Evolutionary conservation across 768 basidiomycete species (phyloP).

Genomic region (Boletus fagicola): DNA sequence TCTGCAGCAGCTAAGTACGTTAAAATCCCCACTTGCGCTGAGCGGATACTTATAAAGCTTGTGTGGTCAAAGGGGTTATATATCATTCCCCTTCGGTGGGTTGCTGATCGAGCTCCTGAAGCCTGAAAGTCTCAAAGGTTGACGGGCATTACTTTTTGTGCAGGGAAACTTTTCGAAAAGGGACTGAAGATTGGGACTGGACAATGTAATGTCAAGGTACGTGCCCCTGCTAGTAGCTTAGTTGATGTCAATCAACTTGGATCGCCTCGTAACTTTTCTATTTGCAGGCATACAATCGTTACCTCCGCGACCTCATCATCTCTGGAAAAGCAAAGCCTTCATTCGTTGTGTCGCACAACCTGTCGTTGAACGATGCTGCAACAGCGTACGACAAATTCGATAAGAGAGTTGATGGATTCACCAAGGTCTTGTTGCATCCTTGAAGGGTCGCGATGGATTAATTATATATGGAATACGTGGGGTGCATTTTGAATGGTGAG

Average conservation of each 20-base stretch:
- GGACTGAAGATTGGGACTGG: neutral
- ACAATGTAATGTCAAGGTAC: neutral
- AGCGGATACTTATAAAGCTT: neutral
- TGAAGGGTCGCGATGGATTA: neutral
- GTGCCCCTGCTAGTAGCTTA: neutral
- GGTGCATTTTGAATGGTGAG: neutral
- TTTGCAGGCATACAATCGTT: constrained; percentile 1
- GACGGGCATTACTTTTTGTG: neutral
- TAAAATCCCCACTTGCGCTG: too few species aligned
- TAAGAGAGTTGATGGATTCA: constrained; percentile 6
- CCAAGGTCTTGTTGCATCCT: neutral
- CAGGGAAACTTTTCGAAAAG: constrained; percentile 6
- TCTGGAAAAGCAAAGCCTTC: neutral
- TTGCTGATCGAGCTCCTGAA: neutral
- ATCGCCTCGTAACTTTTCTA: neutral
- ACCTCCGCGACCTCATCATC: constrained; percentile 9
- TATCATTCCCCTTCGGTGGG: constrained; percentile 8
- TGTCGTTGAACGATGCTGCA: constrained; percentile 2
- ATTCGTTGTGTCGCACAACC: constrained; percentile 6
- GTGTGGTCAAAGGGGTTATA: neutral
- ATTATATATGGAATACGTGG: too few species aligned
- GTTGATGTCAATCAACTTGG: neutral
- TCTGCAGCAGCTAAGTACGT: constrained; percentile 42
- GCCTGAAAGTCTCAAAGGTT: neutral
- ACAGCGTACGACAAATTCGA: constrained; percentile 7